Evolutionary conservation across 2,329 filamentous ascomycete genomes (phyloP), one percentile per base, ranked within the genome.

Genomic region (Phoma sp.): DNA sequence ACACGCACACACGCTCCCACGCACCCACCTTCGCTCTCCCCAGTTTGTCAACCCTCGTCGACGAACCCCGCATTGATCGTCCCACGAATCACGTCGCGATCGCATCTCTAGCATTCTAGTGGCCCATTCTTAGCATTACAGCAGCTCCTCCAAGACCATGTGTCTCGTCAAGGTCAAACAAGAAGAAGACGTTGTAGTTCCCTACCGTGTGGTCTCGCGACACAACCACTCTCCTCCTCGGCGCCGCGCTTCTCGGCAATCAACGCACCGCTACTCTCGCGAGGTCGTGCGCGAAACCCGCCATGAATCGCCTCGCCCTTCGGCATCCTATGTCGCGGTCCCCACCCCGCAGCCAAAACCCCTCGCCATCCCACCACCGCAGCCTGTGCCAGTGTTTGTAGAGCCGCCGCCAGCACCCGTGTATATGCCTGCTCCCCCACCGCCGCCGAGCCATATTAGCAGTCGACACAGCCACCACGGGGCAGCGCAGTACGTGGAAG

Each of bases 111-210:
- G 38, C 51, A 45, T 21, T 15, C 17, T 24, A 24, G 21, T 3
- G 12, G 4, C 25, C 10, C n/a, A 27, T 13, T 32, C 15, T 31
- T 7, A 19, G 27, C 15, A 29, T 8, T 15, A 43, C 22, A 36
- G 31, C 41, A 36, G 29, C 22, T 22, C 12, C 15, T 17, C 22
- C 49, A 38, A 54, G 31, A 55, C 60, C 38, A 81, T 81, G 79
- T 81, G 79, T 67, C 76, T 81, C 32, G 65, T 81, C 68, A 76
- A 75, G 57, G 76, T 80, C 51, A 75, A 74, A 55, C 73, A 78
- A 46, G 76, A 78, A 50, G 78, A 80, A 58, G 78, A 80, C 38
- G 70, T 76, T 40, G 69, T 76, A 27, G 74, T 78, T 29, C 73
- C 74, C 6, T 75, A 76, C 57, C 71, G 76, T 46, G 70, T 75